A percentile compares a stretch with the other conserved stretches of the same genome.
Evolutionary conservation across 352 stramenopile species (phyloP).

Genomic region (Pseudoperonospora humuli): DNA sequence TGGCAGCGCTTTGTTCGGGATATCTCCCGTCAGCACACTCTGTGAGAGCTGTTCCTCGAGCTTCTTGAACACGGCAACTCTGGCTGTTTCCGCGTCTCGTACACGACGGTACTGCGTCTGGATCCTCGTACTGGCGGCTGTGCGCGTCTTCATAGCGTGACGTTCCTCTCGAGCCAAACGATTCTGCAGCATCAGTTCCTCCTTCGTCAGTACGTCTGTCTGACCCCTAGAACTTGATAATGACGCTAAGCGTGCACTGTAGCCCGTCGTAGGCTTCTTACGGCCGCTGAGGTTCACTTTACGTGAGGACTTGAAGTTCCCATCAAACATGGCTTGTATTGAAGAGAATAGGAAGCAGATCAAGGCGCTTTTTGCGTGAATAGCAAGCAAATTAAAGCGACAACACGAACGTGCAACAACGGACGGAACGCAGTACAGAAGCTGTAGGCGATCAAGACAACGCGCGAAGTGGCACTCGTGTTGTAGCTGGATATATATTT

Average conservation of each 20-base stretch:
- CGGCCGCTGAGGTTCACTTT: conserved; percentile 67
- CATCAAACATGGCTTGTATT: conserved; percentile 49
- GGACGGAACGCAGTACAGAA: too few relatives aligned
- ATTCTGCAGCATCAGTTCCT: conserved; percentile 52
- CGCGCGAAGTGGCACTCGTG: too few relatives aligned
- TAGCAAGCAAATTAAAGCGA: too few relatives aligned
- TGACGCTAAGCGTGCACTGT: conserved; percentile 16
- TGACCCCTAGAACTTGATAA: conserved; percentile 10
- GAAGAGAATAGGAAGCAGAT: too few relatives aligned
- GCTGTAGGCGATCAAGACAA: too few relatives aligned
- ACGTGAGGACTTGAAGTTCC: conserved; percentile 56
- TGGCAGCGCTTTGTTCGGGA: conserved; percentile 27
- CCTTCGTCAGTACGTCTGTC: conserved; percentile 21
- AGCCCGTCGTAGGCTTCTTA: conserved; percentile 29
- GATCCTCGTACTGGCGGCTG: conserved; percentile 39
- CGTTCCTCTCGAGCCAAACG: conserved; percentile 48
- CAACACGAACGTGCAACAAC: too few relatives aligned
- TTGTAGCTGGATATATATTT: too few relatives aligned
- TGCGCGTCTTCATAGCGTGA: conserved; percentile 30
- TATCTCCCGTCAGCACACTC: conserved; percentile 19
- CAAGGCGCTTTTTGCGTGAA: too few relatives aligned
- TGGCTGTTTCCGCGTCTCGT: conserved; percentile 11
- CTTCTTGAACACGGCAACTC: conserved; percentile 26
- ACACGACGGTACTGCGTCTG: conserved; percentile 42
- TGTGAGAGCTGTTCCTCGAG: conserved; percentile 38